These are phyloP conservation scores for Hypoxylon sp. DNA, from an alignment of 2,329 filamentous ascomycete genomes.

Conservation along the genomic window DNA sequence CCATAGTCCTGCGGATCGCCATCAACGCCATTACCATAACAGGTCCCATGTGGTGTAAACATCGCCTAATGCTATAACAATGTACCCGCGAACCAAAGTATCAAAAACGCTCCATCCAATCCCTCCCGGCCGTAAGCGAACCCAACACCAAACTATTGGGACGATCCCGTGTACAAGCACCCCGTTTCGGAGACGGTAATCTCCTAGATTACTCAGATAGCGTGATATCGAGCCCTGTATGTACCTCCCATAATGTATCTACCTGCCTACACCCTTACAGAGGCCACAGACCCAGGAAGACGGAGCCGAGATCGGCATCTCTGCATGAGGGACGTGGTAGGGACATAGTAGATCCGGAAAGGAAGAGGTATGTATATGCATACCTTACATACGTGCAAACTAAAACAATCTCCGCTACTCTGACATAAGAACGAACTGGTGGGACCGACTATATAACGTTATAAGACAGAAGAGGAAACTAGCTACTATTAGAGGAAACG, in stretches of 20 bases:
- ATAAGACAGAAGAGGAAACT: slow-evolving; percentile 5
- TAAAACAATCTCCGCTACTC: slow-evolving; percentile 41
- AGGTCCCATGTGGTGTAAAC: neutral
- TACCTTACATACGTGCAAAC: slow-evolving; percentile 6
- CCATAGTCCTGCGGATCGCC: slow-evolving; percentile 24
- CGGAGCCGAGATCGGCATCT: slow-evolving; percentile 30
- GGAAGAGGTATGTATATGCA: slow-evolving; percentile 15
- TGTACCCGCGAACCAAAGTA: neutral
- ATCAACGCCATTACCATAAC: slow-evolving; percentile 3
- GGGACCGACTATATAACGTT: slow-evolving; percentile 11
- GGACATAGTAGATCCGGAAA: neutral
- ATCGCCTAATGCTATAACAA: slow-evolving; percentile 1
- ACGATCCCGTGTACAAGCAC: slow-evolving; percentile 24
- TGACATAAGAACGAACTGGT: slow-evolving; percentile 37
- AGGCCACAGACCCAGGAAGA: slow-evolving; percentile 15
- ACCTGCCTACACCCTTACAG: no score
- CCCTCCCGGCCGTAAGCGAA: slow-evolving; percentile 20
- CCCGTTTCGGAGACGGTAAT: slow-evolving; percentile 28
- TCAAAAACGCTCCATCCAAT: neutral
- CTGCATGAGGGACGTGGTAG: neutral
- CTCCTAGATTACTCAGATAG: slow-evolving; percentile 32
- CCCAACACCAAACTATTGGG: slow-evolving; percentile 23
- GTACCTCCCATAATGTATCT: neutral
- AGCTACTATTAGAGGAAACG: slow-evolving; percentile 11
- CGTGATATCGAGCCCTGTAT: slow-evolving; percentile 10